A percentile compares a stretch with the other conserved stretches of the same genome.
Evolutionary conservation across 1,139 yeast species (phyloP).

Genomic region (Suhomyces choctaworum): DNA sequence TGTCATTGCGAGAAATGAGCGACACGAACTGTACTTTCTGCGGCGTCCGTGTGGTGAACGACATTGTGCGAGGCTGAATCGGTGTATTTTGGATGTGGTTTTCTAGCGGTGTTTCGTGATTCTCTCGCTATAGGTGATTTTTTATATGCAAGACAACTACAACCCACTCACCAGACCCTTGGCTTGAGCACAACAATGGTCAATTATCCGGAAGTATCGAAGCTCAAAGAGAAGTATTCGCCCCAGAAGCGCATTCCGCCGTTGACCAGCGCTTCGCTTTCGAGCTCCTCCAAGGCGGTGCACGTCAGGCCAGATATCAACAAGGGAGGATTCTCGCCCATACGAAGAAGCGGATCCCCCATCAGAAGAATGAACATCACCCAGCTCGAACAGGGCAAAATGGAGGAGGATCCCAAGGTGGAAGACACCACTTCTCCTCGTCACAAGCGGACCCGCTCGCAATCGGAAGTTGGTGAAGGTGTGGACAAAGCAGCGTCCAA

Average conservation of each 20-base stretch:
- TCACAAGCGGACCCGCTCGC: constrained; percentile 2
- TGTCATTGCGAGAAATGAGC: constrained; percentile 55
- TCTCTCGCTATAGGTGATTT: no score
- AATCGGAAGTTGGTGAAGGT: constrained; percentile 7
- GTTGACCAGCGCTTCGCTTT: background rate
- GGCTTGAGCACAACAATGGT: no score
- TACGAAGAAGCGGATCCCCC: constrained; percentile 42
- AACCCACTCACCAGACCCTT: no score
- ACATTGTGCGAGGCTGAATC: constrained; percentile 2
- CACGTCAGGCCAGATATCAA: constrained; percentile 1
- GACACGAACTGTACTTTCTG: constrained; percentile 45
- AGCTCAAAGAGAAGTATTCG: constrained; percentile 20
- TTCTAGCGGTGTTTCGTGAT: no score
- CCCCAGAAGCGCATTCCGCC: constrained; percentile 16
- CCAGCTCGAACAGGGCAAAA: constrained; percentile 27
- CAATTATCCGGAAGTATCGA: constrained; percentile 14
- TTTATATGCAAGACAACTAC: no score
- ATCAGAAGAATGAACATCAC: constrained; percentile 32
- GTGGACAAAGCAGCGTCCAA: constrained; percentile 7
- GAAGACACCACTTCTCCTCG: background rate
- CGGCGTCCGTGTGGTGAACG: constrained; percentile 2
- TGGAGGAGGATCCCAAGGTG: background rate
- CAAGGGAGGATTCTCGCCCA: constrained; percentile 24
- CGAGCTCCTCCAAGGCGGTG: background rate
- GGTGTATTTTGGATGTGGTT: no score